Conservation (phyloP, 768 basidiomycete species). For the Boletus barrowsii region DNA sequence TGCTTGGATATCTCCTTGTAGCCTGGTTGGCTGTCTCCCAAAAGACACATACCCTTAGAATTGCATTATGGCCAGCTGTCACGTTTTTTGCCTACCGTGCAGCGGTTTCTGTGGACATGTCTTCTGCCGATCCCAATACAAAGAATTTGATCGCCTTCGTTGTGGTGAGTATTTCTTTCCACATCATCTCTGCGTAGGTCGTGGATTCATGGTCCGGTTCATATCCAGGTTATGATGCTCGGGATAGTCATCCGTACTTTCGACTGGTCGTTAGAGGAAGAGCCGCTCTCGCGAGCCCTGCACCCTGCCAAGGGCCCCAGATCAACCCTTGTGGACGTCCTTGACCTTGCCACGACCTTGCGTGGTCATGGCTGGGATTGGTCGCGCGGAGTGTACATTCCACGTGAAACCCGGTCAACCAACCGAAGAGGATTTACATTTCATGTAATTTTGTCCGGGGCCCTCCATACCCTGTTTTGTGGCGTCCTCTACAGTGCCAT, state of each 20-base stretch:
- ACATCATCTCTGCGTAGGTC: background rate
- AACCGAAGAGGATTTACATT: background rate
- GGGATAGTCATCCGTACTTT: constrained; percentile 12
- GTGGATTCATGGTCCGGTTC: background rate
- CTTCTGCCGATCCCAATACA: background rate
- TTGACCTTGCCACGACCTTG: background rate
- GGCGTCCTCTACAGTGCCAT: background rate
- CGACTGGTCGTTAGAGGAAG: constrained; percentile 10
- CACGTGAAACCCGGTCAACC: background rate
- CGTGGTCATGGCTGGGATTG: background rate
- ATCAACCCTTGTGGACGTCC: background rate
- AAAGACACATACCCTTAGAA: constrained; percentile 40
- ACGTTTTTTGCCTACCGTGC: constrained; percentile 42
- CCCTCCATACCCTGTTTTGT: background rate
- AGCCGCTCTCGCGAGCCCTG: constrained; percentile 6
- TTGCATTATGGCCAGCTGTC: constrained; percentile 46
- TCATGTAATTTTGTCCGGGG: background rate
- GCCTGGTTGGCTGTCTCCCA: constrained; percentile 49
- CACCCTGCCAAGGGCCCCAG: background rate
- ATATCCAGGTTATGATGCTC: constrained; percentile 13
- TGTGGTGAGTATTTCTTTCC: background rate
- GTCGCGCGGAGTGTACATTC: background rate
- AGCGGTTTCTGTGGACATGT: constrained; percentile 15
- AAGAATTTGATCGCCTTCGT: background rate
- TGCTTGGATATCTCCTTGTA: constrained; percentile 45